Evolutionary conservation across 2,329 filamentous ascomycete genomes (phyloP), one percentile per base, ranked within the genome.

Genomic region (Fusarium dlaminii): DNA sequence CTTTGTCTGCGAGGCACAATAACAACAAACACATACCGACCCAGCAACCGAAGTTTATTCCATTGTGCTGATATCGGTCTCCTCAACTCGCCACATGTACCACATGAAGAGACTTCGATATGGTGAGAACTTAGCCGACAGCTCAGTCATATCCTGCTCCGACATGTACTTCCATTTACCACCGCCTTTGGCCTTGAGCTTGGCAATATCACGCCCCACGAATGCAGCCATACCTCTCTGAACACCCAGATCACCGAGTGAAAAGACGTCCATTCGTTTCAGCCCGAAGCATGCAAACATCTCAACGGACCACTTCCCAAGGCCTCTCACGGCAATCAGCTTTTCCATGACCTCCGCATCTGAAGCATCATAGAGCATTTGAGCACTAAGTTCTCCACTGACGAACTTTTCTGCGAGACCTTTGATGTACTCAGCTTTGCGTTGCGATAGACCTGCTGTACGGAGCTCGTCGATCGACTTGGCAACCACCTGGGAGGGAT

Each of bases 111-210:
- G 81, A 77, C 92, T 96, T 79, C 95, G 92, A 83, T 97, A 98
- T 8, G 96, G 96, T 66, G 89, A 88, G 82, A 97, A 99, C 79
- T 87, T 90, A 65, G 92, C 93, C 18, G 94, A 91, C 73, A 94
- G 87, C 74, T 95, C 93, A 69, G 92, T 81, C 96, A 99, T 98
- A 69, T 98, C 96, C 80, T 91, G 89, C 84, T 98, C 96, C 40
- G 88, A 89, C 95, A 98, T 98, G 82, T 98, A 99, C 86, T 98
- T 98, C 92, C 95, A 98, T 85, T 98, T 98, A 49, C 94, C 93
- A 37, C 92, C 92, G 37, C 92, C 92, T 32, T 91, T 91, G 40
- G 85, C 86, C 84, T 97, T 98, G 67, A 98, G 84, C 83, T 96
- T 97, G 51, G 86, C 90, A 29, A 98, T 91, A 80, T 98, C 94